A percentile compares a stretch with the other conserved stretches of the same genome.
phyloP scores from a whole-genome alignment of 2,329 filamentous ascomycete genomes.

The Diplodia sapinea region DNA sequence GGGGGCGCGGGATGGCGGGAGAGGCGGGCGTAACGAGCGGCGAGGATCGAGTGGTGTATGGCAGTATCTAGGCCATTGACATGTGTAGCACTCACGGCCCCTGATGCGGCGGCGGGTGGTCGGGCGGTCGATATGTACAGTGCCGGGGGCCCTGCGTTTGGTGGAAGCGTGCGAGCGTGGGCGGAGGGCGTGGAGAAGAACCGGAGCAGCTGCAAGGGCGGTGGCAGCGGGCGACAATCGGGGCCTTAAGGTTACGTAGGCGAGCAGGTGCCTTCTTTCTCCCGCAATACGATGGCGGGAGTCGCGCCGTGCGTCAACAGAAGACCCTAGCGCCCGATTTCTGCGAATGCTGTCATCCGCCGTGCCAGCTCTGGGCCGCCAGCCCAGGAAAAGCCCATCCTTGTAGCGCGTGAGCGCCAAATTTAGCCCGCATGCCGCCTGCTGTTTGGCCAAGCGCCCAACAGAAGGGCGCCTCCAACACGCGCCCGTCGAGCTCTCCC shows the following conservation, averaged over 20 bases:
- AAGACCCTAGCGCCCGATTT: conserved; percentile 22
- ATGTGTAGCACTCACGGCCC: conserved; percentile 8
- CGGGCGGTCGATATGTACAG: neutral
- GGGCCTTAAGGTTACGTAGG: conserved; percentile 30
- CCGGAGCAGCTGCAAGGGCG: conserved; percentile 30
- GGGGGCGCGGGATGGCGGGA: conserved; percentile 1
- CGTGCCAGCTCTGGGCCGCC: conserved; percentile 7
- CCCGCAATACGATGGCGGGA: conserved; percentile 22
- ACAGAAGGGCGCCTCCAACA: conserved; percentile 4
- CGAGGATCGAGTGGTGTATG: conserved; percentile 1
- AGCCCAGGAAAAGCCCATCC: neutral
- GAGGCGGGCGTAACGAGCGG: conserved; percentile 24
- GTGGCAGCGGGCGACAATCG: conserved; percentile 16
- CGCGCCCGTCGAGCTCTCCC: neutral
- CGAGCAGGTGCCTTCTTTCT: conserved; percentile 9
- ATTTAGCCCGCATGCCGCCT: conserved; percentile 18
- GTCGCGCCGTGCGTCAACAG: conserved; percentile 21
- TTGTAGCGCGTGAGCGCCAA: neutral
- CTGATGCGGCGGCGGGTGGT: conserved; percentile 5
- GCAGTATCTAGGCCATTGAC: conserved; percentile 22
- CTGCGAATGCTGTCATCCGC: conserved; percentile 21
- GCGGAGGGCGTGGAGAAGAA: conserved; percentile 22
- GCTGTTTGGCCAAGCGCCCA: conserved; percentile 24
- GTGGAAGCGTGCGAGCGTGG: neutral
- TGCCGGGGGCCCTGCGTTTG: neutral